A percentile compares a stretch with the other conserved stretches of the same genome.
Evolutionary conservation across 257 asterid species (phyloP).

Genomic region (Schizonepeta tenuifolia): DNA sequence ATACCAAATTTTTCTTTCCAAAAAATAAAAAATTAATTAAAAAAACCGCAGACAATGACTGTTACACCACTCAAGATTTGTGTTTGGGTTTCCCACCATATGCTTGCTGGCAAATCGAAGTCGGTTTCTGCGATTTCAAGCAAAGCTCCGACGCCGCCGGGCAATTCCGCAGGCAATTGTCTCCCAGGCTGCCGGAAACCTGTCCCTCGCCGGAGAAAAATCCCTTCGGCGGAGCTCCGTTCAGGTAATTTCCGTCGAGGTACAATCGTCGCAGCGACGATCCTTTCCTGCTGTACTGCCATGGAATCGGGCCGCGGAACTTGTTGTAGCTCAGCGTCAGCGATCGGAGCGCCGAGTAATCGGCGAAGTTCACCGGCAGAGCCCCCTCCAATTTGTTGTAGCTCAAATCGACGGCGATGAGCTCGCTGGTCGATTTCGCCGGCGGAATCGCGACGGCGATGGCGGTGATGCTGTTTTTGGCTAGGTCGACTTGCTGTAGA

Average conservation of each 20-base stretch:
- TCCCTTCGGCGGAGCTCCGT: slow-evolving; percentile 81
- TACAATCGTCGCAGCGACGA: slow-evolving; percentile 58
- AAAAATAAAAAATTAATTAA: neutral
- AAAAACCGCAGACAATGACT: slow-evolving; percentile 31
- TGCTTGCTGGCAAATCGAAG: slow-evolving; percentile 73
- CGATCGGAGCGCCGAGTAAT: slow-evolving; percentile 59
- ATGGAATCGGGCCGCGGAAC: slow-evolving; percentile 78
- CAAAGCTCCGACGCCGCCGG: slow-evolving; percentile 82
- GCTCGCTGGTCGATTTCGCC: slow-evolving; percentile 45
- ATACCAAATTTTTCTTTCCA: neutral
- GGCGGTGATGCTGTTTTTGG: slow-evolving; percentile 57
- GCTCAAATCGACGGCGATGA: slow-evolving; percentile 79
- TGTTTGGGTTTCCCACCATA: slow-evolving; percentile 86
- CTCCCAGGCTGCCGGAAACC: slow-evolving; percentile 82
- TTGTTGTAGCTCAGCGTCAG: slow-evolving; percentile 67
- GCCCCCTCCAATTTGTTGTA: slow-evolving; percentile 59
- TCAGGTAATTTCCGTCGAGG: slow-evolving; percentile 79
- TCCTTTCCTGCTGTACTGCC: slow-evolving; percentile 58
- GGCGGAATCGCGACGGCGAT: slow-evolving; percentile 46
- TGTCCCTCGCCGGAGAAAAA: slow-evolving; percentile 49
- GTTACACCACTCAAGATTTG: slow-evolving; percentile 39
- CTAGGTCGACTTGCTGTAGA: slow-evolving; percentile 70
- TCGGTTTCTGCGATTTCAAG: slow-evolving; percentile 83
- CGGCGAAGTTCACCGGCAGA: slow-evolving; percentile 57
- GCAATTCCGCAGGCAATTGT: slow-evolving; percentile 73